Percentiles rank a stretch among this genome's conserved stretches.
Evolutionary conservation across 306 rosid species (phyloP).

Genomic region (Malus asiatica): DNA sequence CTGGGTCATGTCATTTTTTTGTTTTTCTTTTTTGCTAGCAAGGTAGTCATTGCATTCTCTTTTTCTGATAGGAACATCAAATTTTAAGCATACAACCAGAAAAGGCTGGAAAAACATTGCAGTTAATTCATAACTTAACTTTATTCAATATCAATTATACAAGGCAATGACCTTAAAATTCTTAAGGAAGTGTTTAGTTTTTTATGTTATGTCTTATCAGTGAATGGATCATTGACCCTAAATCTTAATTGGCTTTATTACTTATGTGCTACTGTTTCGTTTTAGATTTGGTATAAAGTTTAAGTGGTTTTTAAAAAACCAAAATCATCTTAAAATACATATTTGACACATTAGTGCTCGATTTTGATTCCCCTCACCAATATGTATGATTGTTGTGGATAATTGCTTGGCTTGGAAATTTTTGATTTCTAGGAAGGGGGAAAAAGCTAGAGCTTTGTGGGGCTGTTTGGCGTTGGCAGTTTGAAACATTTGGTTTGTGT

Average conservation of each 20-base stretch:
- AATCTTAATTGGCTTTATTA: not conserved
- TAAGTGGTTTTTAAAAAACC: not conserved
- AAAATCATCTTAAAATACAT: not conserved
- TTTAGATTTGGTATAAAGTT: not conserved
- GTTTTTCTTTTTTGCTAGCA: not conserved
- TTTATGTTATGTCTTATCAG: not conserved
- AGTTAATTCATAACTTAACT: not conserved
- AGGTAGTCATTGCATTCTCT: not conserved
- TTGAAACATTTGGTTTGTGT: no score
- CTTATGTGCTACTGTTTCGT: not conserved
- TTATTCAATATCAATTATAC: not conserved
- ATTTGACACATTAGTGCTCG: not conserved
- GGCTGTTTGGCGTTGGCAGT: no score
- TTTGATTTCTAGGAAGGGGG: not conserved
- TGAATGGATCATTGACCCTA: not conserved
- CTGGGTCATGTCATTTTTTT: not conserved
- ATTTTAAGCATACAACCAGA: not conserved
- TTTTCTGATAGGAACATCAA: not conserved
- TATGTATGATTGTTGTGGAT: not conserved
- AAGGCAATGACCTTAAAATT: not conserved
- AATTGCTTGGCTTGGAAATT: not conserved
- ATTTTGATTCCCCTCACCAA: not conserved
- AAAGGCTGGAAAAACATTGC: not conserved
- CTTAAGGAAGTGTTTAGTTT: not conserved
- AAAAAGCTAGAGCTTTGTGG: not conserved